These are phyloP conservation scores for Talaromyces ruber DNA, from an alignment of 495 filamentous ascomycete species.

Conservation along the genomic window DNA sequence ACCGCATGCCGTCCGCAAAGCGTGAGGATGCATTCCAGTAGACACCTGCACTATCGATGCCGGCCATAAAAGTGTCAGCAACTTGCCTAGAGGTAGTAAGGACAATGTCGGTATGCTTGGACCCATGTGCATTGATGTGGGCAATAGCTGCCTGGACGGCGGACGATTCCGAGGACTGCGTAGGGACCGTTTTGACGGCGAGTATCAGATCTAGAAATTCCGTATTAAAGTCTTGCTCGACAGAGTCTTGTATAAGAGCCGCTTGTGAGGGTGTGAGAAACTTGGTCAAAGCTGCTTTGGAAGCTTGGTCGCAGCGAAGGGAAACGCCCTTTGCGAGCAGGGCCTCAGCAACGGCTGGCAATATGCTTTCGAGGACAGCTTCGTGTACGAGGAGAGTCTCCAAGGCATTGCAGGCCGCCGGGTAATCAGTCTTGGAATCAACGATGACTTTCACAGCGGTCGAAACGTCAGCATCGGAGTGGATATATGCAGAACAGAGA, in stretches of 20 bases:
- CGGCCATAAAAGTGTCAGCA: slow-evolving; percentile 72
- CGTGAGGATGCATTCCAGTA: slow-evolving; percentile 96
- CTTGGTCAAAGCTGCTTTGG: slow-evolving; percentile 49
- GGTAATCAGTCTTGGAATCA: slow-evolving; percentile 89
- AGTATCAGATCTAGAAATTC: slow-evolving; percentile 84
- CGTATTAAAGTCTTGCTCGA: slow-evolving; percentile 67
- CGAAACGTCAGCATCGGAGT: slow-evolving; percentile 62
- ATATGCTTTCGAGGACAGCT: slow-evolving; percentile 53
- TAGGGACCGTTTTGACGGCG: slow-evolving; percentile 70
- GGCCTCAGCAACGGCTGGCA: slow-evolving; percentile 62
- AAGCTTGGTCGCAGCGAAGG: slow-evolving; percentile 70
- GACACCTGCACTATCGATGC: slow-evolving; percentile 83
- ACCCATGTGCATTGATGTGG: slow-evolving; percentile 88
- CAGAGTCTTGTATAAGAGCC: slow-evolving; percentile 51
- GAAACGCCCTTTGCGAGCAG: slow-evolving; percentile 69
- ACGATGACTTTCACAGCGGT: slow-evolving; percentile 72
- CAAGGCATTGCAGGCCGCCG: slow-evolving; percentile 90
- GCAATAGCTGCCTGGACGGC: slow-evolving; percentile 60
- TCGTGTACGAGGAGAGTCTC: slow-evolving; percentile 86
- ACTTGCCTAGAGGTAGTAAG: slow-evolving; percentile 55
- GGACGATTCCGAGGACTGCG: slow-evolving; percentile 14
- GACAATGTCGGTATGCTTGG: slow-evolving; percentile 92
- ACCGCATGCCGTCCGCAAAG: slow-evolving; percentile 94
- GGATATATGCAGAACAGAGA: slow-evolving; percentile 83
- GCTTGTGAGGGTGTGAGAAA: slow-evolving; percentile 24